Base-by-base conservation (phyloP, 192 early-diverging fungal species). In the Funneliformis mosseae region DNA sequence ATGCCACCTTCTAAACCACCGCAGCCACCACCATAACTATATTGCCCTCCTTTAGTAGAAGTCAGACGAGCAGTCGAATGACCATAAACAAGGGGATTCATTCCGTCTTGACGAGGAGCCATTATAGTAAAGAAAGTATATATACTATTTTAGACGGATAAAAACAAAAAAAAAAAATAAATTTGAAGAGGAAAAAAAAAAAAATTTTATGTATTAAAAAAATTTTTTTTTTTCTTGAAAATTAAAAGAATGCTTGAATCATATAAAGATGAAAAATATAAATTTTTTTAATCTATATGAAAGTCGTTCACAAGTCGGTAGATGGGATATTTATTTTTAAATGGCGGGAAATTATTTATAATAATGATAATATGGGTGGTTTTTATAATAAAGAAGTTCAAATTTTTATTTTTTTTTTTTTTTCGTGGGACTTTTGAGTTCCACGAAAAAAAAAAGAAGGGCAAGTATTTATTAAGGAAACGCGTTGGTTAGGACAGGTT, bases 401-500 rank as follows among this genome's bases (percentile, higher is more conserved):
- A 33, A 33, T 33, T 33, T 33, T n/a, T n/a, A n/a, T n/a, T 2
- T 50, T 16, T 4, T 1, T 55, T 55, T 55, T 55, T 45, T 55
- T 55, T 55, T 55, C 50, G 50, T 55, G 50, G 50, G 50, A 55
- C 50, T 55, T 55, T 55, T 55, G 50, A 55, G 50, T 55, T 55
- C 50, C 50, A 55, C 50, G 50, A 55, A 55, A 55, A 55, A 50
- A 55, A 55, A 55, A 18, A 55, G 50, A 16, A 5, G 14, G 14
- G 50, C 16, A 18, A 16, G 18, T 55, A 18, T 55, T 55, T 55
- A 55, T 55, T 55, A 55, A 55, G 50, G 50, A 55, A 55, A 55
- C 50, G 50, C 50, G 50, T 55, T 55, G 50, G 50, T 45, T 45
- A 4, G 43, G 43, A 45, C 43, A 45, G 43, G 43, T 55, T 55